Evolutionary conservation across 257 asterid species (phyloP).

Genomic region (Gynochthodes officinalis): DNA sequence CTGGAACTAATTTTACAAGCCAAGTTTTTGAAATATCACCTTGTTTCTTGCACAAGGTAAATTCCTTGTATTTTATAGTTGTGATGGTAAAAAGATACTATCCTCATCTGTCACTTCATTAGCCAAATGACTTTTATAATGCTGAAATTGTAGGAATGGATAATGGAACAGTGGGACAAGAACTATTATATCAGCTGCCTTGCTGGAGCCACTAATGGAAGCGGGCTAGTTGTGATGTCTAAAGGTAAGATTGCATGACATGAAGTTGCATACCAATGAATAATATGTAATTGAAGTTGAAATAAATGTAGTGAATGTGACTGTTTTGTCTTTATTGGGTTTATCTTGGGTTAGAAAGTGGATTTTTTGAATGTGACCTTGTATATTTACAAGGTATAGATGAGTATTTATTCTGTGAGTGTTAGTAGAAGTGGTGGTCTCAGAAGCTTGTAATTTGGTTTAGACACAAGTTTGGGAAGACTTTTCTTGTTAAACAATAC

Average conservation of each 20-base stretch:
- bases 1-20: constrained; percentile 38
- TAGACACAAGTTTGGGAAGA: not conserved
- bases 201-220: constrained; percentile 45
- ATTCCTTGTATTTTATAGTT: not conserved
- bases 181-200: constrained; percentile 41
- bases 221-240: constrained; percentile 48
- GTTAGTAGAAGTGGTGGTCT: not conserved
- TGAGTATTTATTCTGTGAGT: not conserved
- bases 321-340: not conserved
- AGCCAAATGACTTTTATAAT: not conserved
- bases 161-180: constrained; percentile 52
- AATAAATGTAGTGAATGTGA: not conserved
- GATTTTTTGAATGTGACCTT: not conserved
- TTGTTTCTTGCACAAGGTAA: constrained; percentile 41
- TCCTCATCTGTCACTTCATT: not conserved
- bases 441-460: not conserved
- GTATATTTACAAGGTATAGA: not conserved
- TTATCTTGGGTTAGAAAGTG: not conserved
- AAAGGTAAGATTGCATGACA: constrained; percentile 28
- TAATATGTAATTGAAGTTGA: not conserved
- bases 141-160: constrained; percentile 39
- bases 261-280: not conserved
- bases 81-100: not conserved
- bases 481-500: not conserved
- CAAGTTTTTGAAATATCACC: constrained; percentile 47